Base-by-base conservation (phyloP, 2,329 filamentous ascomycete genomes). In the Neofusicoccum sp. region DNA sequence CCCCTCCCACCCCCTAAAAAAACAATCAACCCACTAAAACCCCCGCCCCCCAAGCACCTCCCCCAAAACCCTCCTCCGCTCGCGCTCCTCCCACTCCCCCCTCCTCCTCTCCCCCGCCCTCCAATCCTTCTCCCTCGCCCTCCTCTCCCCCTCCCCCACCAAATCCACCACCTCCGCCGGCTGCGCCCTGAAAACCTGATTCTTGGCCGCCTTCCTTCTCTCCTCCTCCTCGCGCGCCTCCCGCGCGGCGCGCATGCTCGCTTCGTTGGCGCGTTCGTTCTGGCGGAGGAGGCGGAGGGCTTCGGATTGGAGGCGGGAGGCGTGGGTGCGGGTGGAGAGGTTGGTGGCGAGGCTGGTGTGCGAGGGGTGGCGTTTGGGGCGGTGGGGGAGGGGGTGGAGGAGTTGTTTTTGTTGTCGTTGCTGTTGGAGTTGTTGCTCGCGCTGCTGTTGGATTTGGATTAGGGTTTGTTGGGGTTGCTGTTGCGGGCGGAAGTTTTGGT, bases 231-330 rank as follows among this genome's bases (percentile, higher is more conserved):
- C 28, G 9, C 16, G 45, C 47, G 47, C 33, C 31, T 30, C 20
- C 20, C 24, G 12, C 24, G 38, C 48, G 11, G 48, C 48, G n/a
- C n/a, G n/a, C n/a, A n/a, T n/a, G n/a, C n/a, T n/a, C n/a, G n/a
- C n/a, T n/a, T n/a, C n/a, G 51, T 56, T 56, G n/a, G n/a, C 36
- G 8, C 26, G 51, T 38, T 56, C 51, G 36, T 56, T 43, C 9
- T 56, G 26, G 14, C 4, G 8, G 8, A 56, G 51, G 6, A 34
- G 34, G 20, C 12, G 12, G 7, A n/a, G 12, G 11, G 49, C 49
- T 20, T n/a, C 6, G 14, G 16, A 14, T 26, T 54, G 49, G 34
- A 54, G 40, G 12, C 30, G 26, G 34, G 34, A 31, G 31, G 41
- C 34, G 24, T 26, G 34, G 0, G 49, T 30, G 24, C 20, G 24